Conservation (phyloP, 768 basidiomycete genomes). For the Phylloporus sp. region DNA sequence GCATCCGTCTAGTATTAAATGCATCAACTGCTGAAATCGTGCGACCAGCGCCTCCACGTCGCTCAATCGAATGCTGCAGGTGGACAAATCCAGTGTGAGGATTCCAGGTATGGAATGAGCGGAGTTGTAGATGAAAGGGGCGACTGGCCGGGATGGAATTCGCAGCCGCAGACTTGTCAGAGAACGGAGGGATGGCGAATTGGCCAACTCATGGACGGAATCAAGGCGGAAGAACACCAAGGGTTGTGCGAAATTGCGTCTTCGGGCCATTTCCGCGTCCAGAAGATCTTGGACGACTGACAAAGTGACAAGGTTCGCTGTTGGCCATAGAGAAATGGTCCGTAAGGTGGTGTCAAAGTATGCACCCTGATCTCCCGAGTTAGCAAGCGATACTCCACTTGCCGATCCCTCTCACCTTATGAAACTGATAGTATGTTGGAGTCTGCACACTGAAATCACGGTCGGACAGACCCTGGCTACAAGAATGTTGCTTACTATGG, state of each 20-base stretch:
- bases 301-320: slow-evolving; percentile 37
- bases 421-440: slow-evolving; percentile 79
- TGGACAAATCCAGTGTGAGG: slow-evolving; percentile 71
- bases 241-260: slow-evolving; percentile 69
- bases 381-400: not conserved
- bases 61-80: slow-evolving; percentile 50
- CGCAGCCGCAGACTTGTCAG: slow-evolving; percentile 62
- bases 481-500: slow-evolving; percentile 63
- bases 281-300: slow-evolving; percentile 70
- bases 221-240: slow-evolving; percentile 80
- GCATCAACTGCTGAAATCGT: slow-evolving; percentile 48
- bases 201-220: slow-evolving; percentile 44
- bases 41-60: slow-evolving; percentile 55
- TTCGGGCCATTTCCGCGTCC: slow-evolving; percentile 36
- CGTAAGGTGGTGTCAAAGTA: slow-evolving; percentile 77
- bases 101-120: slow-evolving; percentile 41
- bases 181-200: slow-evolving; percentile 39
- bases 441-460: slow-evolving; percentile 49
- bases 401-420: slow-evolving; percentile 44
- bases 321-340: slow-evolving; percentile 63
- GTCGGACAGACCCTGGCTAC: not conserved
- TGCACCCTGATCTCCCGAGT: slow-evolving; percentile 48
- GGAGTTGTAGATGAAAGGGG: slow-evolving; percentile 35
- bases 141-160: slow-evolving; percentile 64
- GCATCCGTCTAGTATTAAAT: slow-evolving; percentile 73